Percentiles rank a stretch among this genome's conserved stretches.
phyloP scores from a whole-genome alignment of 2,329 filamentous ascomycete species.

The Elsinoe fawcettii region DNA sequence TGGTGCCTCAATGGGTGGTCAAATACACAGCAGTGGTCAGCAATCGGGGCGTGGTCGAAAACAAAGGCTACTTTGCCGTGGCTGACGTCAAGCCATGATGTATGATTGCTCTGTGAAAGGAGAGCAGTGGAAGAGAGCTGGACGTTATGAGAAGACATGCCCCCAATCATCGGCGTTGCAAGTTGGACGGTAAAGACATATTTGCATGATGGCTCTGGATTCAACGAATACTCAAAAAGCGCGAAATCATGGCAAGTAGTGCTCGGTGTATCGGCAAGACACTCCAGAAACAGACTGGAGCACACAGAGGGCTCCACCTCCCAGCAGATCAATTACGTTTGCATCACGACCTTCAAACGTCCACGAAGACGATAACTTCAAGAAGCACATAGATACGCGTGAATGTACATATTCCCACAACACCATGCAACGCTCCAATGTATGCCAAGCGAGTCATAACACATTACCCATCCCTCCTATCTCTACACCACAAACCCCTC shows the following conservation, averaged over 20 bases:
- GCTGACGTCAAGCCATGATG: slow-evolving; percentile 51
- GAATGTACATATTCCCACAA: not conserved
- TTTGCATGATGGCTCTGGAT: no score
- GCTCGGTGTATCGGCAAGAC: not conserved
- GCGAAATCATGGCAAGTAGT: no score
- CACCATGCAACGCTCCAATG: not conserved
- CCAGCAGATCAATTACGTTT: not conserved
- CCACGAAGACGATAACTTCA: not conserved
- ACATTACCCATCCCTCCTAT: not conserved
- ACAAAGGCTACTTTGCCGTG: slow-evolving; percentile 92
- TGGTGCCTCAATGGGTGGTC: slow-evolving; percentile 87
- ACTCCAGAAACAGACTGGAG: not conserved
- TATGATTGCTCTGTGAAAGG: no score
- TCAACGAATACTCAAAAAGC: no score
- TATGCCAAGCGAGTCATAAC: not conserved
- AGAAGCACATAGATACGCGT: not conserved
- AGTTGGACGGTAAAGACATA: no score
- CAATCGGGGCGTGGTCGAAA: slow-evolving; percentile 91
- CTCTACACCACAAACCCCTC: slow-evolving; percentile 55
- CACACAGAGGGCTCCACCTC: not conserved
- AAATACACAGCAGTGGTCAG: slow-evolving; percentile 96
- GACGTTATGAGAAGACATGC: no score
- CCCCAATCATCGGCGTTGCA: no score
- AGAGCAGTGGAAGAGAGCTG: not conserved
- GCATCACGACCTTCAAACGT: not conserved